Base-by-base conservation (phyloP, 148 eudicot genomes). In the Heliamphora exappendiculata region DNA sequence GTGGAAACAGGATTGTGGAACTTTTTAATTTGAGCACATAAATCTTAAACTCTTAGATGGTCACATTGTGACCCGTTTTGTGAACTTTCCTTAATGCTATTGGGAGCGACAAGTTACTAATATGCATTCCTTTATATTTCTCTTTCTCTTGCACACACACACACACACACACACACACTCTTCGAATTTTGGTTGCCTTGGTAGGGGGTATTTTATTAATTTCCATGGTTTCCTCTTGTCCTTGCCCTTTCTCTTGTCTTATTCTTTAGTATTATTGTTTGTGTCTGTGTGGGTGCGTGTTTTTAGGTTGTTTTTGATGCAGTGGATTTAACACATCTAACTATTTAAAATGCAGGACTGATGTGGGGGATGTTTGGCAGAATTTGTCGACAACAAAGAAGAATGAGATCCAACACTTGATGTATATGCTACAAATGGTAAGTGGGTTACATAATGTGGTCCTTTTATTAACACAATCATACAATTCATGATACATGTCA, bases 391-490 rank as follows among this genome's bases (percentile, higher is more conserved):
- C 73, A 64, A 78, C 77, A 17, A 88, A 87, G 87, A 80, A 80
- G 88, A 81, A 82, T 74, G 98, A 89, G 78, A 81, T 90, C 69
- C 78, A 81, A 19, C 50, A 84, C 75, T 75, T 89, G 80, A 81
- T 66, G 81, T 39, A 57, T 67, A 67, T 88, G 78, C 76, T 91
- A 28, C 78, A 84, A 60, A 82, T 79, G 90, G 96, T 93, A 63
- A 65, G 74, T 26, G 41, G 31, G 4, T 28, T 65, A 41, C 34
- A 9, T 65, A 28, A 4, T 57, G 34, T 31, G n/a, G n/a, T n/a
- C n/a, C n/a, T n/a, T n/a, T n/a, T n/a, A n/a, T n/a, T n/a, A n/a
- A n/a, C n/a, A n/a, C n/a, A n/a, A n/a, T n/a, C n/a, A n/a, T n/a
- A n/a, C n/a, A n/a, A n/a, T n/a, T n/a, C n/a, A n/a, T n/a, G n/a